Evolutionary conservation across 352 stramenopile species (phyloP).

Genomic region (Phytopythium oedochilum): DNA sequence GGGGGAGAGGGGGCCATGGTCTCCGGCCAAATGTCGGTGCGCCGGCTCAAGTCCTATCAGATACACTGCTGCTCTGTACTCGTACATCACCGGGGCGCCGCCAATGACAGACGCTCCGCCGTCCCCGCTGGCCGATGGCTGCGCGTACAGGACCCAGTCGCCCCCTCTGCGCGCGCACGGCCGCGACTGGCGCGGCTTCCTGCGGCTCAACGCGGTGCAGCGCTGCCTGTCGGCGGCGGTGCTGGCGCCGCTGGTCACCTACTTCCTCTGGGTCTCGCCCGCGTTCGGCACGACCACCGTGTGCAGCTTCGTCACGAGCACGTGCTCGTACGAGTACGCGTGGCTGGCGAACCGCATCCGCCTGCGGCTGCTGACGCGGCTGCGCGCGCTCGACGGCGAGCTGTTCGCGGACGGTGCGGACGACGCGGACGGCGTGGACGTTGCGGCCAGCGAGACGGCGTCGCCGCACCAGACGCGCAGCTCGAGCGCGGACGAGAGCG

Average conservation of each 20-base stretch:
- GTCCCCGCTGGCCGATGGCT: background rate
- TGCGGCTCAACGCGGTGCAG: conserved; percentile 50
- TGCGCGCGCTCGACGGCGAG: conserved; percentile 21
- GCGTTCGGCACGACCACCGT: conserved; percentile 61
- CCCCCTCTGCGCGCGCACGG: background rate
- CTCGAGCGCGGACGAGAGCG: conserved; percentile 15
- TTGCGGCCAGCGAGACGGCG: conserved; percentile 13
- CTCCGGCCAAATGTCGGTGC: too few relatives aligned
- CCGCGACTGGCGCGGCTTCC: conserved; percentile 14
- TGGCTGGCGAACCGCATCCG: conserved; percentile 70
- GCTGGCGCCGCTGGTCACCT: conserved; percentile 53
- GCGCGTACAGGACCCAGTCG: conserved; percentile 1
- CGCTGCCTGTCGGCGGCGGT: conserved; percentile 54
- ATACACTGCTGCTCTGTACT: too few relatives aligned
- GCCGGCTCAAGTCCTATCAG: too few relatives aligned
- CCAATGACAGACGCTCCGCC: background rate
- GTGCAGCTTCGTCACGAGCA: conserved; percentile 57
- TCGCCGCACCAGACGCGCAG: background rate
- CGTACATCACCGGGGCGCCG: too few relatives aligned
- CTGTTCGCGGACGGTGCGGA: background rate
- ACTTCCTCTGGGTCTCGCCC: conserved; percentile 74
- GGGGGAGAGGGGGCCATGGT: too few relatives aligned
- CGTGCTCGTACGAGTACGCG: conserved; percentile 72
- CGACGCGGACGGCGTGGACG: too few relatives aligned
- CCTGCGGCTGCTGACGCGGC: conserved; percentile 28